A percentile compares a stretch with the other conserved stretches of the same genome.
Evolutionary conservation across 2,329 filamentous ascomycete species (phyloP).

Genomic region (Pezicula neosporulosa): DNA sequence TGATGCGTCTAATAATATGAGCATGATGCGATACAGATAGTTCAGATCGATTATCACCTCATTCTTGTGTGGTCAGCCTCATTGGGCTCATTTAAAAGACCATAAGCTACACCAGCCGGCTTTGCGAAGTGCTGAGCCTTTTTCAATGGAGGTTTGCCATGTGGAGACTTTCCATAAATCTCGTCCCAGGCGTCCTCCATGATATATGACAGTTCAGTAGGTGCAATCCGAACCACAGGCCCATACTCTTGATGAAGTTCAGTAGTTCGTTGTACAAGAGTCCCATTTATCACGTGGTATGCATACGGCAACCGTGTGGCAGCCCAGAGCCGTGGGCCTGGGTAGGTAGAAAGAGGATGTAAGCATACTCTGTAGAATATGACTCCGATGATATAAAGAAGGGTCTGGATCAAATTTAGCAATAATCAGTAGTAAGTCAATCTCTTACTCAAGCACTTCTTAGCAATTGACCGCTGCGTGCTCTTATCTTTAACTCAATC

Average conservation of each 20-base stretch:
- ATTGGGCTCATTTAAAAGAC: neutral
- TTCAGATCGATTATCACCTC: neutral
- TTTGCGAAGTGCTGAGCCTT: conserved; percentile 1
- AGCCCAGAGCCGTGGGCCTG: conserved; percentile 11
- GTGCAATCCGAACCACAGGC: conserved; percentile 1
- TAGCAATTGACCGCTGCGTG: no score
- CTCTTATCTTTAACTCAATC: no score
- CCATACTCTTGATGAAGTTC: conserved; percentile 11
- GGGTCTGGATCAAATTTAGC: no score
- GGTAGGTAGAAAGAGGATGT: conserved; percentile 9
- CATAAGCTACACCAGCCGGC: neutral
- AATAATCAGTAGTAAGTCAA: no score
- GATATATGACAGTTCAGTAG: conserved; percentile 6
- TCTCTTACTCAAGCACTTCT: no score
- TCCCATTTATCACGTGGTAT: conserved; percentile 5
- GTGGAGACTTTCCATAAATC: conserved; percentile 6
- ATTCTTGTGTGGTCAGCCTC: conserved; percentile 10
- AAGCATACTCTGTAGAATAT: conserved; percentile 5
- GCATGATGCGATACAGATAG: neutral
- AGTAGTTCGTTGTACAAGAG: conserved; percentile 1
- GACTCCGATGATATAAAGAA: neutral
- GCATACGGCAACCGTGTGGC: conserved; percentile 7
- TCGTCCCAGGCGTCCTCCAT: conserved; percentile 5
- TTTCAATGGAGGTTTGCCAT: conserved; percentile 1
- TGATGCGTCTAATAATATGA: conserved; percentile 6